Evolutionary conservation across 352 stramenopile species (phyloP).

Genomic region (Globisporangium emineosum): DNA sequence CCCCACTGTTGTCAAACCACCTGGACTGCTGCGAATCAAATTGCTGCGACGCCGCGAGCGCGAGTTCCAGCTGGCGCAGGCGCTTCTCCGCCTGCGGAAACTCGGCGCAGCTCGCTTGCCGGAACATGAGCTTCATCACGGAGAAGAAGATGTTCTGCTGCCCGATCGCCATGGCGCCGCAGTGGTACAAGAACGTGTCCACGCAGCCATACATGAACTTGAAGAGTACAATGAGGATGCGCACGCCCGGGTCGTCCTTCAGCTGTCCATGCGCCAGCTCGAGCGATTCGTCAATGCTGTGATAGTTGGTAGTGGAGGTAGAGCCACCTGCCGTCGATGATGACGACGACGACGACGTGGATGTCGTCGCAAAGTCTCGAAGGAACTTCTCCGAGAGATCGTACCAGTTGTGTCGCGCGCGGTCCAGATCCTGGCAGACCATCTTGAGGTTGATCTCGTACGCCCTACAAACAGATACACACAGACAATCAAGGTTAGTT

Average conservation of each 20-base stretch:
- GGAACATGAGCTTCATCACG: constrained; percentile 73
- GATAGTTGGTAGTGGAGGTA: constrained; percentile 24
- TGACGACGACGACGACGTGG: constrained; percentile 2
- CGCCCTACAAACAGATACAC: constrained; percentile 28
- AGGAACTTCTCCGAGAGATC: constrained; percentile 51
- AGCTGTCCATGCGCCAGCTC: constrained; percentile 12
- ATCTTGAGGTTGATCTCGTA: constrained; percentile 72
- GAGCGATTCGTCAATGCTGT: constrained; percentile 48
- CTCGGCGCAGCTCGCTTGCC: constrained; percentile 63
- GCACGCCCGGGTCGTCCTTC: constrained; percentile 25
- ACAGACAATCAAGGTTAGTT: neutral
- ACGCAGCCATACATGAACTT: constrained; percentile 84
- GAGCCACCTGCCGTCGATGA: neutral
- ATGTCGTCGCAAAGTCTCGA: constrained; percentile 22
- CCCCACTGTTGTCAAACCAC: constrained; percentile 11
- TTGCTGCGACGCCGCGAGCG: neutral
- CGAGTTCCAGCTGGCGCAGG: constrained; percentile 16
- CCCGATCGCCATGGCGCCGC: constrained; percentile 73
- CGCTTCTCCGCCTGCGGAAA: constrained; percentile 52
- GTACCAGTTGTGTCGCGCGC: constrained; percentile 51
- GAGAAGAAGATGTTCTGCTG: constrained; percentile 71
- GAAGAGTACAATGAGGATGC: constrained; percentile 48
- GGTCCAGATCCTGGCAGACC: constrained; percentile 51
- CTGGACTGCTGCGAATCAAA: neutral
- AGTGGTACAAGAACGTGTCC: constrained; percentile 72